Percentiles rank a stretch among this genome's conserved stretches.
phyloP scores from a whole-genome alignment of 2,329 filamentous ascomycete genomes.

The Macrophomina pseudophaseolina region DNA sequence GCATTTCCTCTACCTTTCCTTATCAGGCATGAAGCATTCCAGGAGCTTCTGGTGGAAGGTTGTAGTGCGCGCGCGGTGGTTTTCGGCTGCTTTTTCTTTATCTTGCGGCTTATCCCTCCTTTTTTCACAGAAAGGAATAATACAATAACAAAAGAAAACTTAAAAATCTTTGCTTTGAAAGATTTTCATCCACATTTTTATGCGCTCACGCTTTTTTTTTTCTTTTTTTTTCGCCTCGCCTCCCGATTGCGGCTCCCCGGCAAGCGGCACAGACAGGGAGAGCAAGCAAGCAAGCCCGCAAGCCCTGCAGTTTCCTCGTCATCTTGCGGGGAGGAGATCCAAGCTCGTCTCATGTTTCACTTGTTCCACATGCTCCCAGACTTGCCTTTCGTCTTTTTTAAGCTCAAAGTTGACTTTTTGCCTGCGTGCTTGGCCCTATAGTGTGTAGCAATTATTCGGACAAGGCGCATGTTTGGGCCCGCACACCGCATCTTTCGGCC shows the following conservation, averaged over 20 bases:
- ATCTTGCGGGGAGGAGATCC: not conserved
- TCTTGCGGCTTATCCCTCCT: not conserved
- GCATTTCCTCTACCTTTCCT: not conserved
- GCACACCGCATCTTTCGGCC: slow-evolving; percentile 16
- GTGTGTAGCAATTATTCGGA: slow-evolving; percentile 1
- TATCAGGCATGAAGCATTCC: slow-evolving; percentile 9
- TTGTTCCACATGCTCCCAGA: not conserved
- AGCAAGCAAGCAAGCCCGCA: not conserved
- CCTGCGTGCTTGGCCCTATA: not conserved
- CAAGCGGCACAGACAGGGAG: too few species aligned
- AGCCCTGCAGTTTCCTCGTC: not conserved
- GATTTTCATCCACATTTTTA: too few species aligned
- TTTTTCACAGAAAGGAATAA: not conserved
- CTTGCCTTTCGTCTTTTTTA: not conserved
- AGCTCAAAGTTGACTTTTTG: slow-evolving; percentile 2
- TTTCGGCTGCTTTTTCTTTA: not conserved
- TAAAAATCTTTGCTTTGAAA: not conserved
- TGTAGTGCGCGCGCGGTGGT: not conserved
- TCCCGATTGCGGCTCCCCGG: slow-evolving; percentile 1
- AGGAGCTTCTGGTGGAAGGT: slow-evolving; percentile 18
- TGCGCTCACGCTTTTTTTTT: too few species aligned
- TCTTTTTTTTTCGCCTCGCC: not conserved
- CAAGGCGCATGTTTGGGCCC: not conserved
- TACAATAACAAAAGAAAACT: not conserved
- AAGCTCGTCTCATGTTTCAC: not conserved